Conservation (phyloP, 352 stramenopile species). For the Pythium brachiatum region DNA sequence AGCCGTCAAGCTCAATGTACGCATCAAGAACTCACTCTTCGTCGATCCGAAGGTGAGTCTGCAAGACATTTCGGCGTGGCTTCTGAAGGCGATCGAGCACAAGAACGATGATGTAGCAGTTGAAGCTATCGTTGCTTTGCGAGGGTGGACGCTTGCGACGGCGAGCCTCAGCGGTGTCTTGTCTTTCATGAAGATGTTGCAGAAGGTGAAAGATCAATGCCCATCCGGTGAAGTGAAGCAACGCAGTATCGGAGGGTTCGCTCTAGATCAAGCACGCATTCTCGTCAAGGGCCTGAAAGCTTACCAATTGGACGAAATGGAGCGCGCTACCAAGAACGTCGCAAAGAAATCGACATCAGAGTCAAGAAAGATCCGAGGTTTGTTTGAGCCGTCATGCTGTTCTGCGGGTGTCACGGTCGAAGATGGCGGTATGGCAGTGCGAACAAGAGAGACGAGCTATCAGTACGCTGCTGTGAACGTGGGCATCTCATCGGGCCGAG, state of each 20-base stretch:
- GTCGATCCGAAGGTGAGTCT: conserved; percentile 55
- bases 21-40: conserved; percentile 55
- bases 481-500: conserved; percentile 68
- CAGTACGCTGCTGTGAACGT: conserved; percentile 85
- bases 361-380: conserved; percentile 58
- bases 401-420: conserved; percentile 78
- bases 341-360: conserved; percentile 52
- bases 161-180: conserved; percentile 69
- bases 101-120: conserved; percentile 50
- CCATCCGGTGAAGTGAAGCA: conserved; percentile 5
- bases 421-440: conserved; percentile 67
- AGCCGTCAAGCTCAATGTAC: conserved; percentile 56
- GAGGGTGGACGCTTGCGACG: conserved; percentile 74
- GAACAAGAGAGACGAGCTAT: conserved; percentile 85
- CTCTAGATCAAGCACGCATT: conserved; percentile 43
- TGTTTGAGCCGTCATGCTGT: conserved; percentile 81
- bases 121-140: conserved; percentile 63
- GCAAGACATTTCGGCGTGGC: conserved; percentile 60
- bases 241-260: conserved; percentile 31
- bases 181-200: conserved; percentile 69
- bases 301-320: conserved; percentile 45
- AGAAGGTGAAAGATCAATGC: conserved; percentile 30
- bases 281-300: conserved; percentile 45
- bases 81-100: conserved; percentile 46
- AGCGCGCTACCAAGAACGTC: conserved; percentile 30